Percentiles rank a stretch among this genome's conserved stretches.
These are phyloP conservation scores for Erythrophleum fordii DNA, from an alignment of 306 rosid genomes.

Conservation along the genomic window DNA sequence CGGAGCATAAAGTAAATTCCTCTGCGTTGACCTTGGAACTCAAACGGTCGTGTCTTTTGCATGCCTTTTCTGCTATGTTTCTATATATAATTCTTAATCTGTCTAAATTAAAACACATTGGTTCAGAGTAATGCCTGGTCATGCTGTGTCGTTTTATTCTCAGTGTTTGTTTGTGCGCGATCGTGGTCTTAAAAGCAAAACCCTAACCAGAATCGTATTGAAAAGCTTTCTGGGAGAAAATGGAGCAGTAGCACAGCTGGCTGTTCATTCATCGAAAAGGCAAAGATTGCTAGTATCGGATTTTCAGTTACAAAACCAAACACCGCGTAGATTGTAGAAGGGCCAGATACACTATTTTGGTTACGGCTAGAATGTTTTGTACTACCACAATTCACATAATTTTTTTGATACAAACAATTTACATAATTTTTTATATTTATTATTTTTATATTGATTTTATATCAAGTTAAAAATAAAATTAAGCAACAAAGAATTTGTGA, in stretches of 20 bases:
- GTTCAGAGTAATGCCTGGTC: conserved; percentile 38
- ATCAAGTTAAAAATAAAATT: too few relatives aligned
- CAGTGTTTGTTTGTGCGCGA: background rate
- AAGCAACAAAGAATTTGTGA: background rate
- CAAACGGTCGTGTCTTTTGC: conserved; percentile 39
- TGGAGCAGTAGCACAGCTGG: conserved; percentile 31
- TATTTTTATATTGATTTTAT: background rate
- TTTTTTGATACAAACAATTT: too few relatives aligned
- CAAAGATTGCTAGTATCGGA: conserved; percentile 5
- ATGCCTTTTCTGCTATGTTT: conserved; percentile 23
- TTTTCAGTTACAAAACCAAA: conserved; percentile 38
- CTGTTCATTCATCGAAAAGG: conserved; percentile 24
- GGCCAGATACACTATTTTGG: background rate
- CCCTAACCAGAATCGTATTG: conserved; percentile 10
- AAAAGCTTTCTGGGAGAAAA: conserved; percentile 29
- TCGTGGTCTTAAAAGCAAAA: conserved; percentile 12
- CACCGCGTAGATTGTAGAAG: background rate
- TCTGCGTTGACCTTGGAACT: conserved; percentile 59
- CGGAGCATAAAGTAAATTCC: conserved; percentile 36
- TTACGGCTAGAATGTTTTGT: background rate
- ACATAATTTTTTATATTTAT: background rate
- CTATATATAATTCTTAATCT: conserved; percentile 5
- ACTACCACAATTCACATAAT: background rate
- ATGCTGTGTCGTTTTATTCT: conserved; percentile 42
- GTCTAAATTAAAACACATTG: conserved; percentile 19